Evolutionary conservation across 2,329 filamentous ascomycete species (phyloP), one percentile per base, ranked within the genome.

Genomic region (Apiospora malaysiana): DNA sequence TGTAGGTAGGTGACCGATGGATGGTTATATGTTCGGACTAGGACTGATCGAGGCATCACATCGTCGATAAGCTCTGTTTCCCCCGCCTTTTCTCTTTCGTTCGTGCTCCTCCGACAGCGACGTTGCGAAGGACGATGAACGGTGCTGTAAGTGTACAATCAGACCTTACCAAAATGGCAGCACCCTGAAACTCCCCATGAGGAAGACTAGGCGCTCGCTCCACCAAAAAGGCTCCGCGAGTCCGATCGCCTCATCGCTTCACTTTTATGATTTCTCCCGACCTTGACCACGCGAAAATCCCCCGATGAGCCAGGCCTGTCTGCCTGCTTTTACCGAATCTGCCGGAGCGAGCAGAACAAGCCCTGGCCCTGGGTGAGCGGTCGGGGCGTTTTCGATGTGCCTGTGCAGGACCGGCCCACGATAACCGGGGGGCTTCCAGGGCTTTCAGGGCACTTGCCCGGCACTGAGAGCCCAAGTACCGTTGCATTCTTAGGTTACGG

Each of bases 401-500:
- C 47, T 25, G 23, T 51, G 10, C 47, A 51, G 23, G 10, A 42
- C 47, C 47, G 27, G 51, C 51, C 51, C 27, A 59, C 18, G 51
- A 16, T 37, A n/a, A 14, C 56, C 56, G 32, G 18, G 56, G 18
- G 56, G 37, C 4, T 14, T 45, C 16, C 42, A 45, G 42, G 42
- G 32, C 32, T 14, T 40, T 63, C 32, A 40, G 27, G 51, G 51
- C 51, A 59, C 27, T 59, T 27, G 51, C 56, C 56, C 56, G 56
- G 56, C 56, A 63, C 18, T 63, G 56, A 63, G 27, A 40, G 18
- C 12, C 18, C 37, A 59, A 21, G 51, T 23, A 63, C 27, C 32
- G 56, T 63, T 63, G 56, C 56, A 63, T 40, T 40, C 51, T n/a
- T n/a, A n/a, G n/a, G n/a, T n/a, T 56, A 63, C 56, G 56, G 56